phyloP scores from a whole-genome alignment of 352 stramenopile species.

The Pythium phragmitis region DNA sequence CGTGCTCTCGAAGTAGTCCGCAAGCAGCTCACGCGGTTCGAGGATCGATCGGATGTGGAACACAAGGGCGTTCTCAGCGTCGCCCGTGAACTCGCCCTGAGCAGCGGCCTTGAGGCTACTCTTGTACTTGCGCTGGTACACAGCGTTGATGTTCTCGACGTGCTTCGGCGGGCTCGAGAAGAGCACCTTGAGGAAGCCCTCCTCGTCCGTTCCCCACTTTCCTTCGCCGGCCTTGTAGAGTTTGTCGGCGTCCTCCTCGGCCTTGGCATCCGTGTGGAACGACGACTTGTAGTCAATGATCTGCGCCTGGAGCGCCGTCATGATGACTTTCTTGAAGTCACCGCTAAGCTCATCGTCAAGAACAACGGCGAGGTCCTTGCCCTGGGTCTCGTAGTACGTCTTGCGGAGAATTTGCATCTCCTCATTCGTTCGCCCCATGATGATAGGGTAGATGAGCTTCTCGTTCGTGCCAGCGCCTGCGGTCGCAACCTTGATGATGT shows the following conservation, averaged over 20 bases:
- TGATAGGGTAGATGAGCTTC: conserved; percentile 62
- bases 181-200: conserved; percentile 57
- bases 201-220: conserved; percentile 65
- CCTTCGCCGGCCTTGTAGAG: conserved; percentile 75
- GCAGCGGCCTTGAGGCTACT: conserved; percentile 54
- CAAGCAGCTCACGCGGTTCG: conserved; percentile 55
- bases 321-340: conserved; percentile 74
- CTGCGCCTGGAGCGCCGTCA: conserved; percentile 58
- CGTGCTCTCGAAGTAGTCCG: conserved; percentile 66
- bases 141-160: conserved; percentile 50
- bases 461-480: conserved; percentile 70
- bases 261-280: conserved; percentile 61
- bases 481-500: conserved; percentile 61
- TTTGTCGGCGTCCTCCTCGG: conserved; percentile 50
- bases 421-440: conserved; percentile 64
- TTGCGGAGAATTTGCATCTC: conserved; percentile 82
- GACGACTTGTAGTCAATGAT: conserved; percentile 51
- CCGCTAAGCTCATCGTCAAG: conserved; percentile 62
- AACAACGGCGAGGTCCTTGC: conserved; percentile 55
- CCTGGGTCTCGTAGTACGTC: conserved; percentile 65
- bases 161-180: conserved; percentile 54
- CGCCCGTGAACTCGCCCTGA: conserved; percentile 62
- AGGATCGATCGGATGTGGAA: conserved; percentile 64
- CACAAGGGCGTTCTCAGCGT: conserved; percentile 51
- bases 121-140: conserved; percentile 72